phyloP scores from a whole-genome alignment of 139 green algal genomes.

The Pleodorina starrii region DNA sequence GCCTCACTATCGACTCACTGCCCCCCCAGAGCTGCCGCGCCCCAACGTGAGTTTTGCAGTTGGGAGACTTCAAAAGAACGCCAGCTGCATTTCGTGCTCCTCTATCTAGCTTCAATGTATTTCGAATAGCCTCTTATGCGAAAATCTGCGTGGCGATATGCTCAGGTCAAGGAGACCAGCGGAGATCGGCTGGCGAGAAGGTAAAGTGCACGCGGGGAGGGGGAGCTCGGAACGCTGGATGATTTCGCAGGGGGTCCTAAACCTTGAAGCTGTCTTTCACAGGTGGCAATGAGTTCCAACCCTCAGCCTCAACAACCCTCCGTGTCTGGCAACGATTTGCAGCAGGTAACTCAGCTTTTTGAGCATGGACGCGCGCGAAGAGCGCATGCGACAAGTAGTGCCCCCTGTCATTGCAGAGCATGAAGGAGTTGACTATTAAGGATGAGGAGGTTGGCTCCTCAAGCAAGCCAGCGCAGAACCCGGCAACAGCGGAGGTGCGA shows the following conservation, averaged over 20 bases:
- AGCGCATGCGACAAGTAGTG: neutral
- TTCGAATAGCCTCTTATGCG: neutral
- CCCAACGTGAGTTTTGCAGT: slow-evolving; percentile 26
- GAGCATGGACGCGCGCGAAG: neutral
- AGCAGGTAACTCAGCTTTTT: slow-evolving; percentile 33
- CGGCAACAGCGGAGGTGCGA: neutral
- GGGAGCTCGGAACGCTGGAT: neutral
- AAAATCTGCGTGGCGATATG: neutral
- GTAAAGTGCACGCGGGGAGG: neutral
- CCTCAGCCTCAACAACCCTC: slow-evolving; percentile 45
- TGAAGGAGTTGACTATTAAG: slow-evolving; percentile 75
- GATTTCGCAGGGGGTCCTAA: neutral
- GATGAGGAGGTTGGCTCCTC: slow-evolving; percentile 61
- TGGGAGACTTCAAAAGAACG: neutral
- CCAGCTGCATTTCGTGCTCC: neutral
- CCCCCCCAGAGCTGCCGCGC: neutral
- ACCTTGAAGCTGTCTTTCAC: neutral
- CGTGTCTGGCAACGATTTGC: slow-evolving; percentile 38
- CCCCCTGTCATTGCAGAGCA: slow-evolving; percentile 56
- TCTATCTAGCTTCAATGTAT: neutral
- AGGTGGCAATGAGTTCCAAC: slow-evolving; percentile 54
- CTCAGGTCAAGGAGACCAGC: slow-evolving; percentile 25
- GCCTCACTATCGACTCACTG: neutral
- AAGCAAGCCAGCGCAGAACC: slow-evolving; percentile 52
- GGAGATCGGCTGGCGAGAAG: slow-evolving; percentile 17